Conservation (phyloP, 2,329 filamentous ascomycete species). For the Huntiella decipiens region DNA sequence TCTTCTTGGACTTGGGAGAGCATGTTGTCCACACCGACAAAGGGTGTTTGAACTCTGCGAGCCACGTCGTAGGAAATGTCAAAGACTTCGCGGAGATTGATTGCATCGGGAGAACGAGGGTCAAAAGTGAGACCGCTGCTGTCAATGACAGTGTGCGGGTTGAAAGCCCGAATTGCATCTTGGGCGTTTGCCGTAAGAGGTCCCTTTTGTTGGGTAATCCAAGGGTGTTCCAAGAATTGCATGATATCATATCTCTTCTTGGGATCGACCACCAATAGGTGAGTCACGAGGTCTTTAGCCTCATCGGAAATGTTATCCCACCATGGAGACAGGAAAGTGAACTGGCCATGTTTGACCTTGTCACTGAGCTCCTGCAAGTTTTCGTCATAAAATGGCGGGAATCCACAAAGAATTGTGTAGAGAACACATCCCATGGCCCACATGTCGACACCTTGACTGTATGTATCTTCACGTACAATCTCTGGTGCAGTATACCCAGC, state of each 20-base stretch:
- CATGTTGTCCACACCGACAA: conserved; percentile 64
- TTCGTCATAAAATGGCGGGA: conserved; percentile 97
- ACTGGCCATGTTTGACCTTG: conserved; percentile 91
- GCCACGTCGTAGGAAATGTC: conserved; percentile 98
- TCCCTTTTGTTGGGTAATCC: conserved; percentile 46
- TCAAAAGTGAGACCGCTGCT: conserved; percentile 52
- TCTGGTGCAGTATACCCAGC: conserved; percentile 96
- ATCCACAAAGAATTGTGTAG: conserved; percentile 91
- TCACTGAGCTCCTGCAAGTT: conserved; percentile 93
- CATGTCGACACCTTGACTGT: conserved; percentile 98
- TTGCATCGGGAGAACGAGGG: conserved; percentile 84
- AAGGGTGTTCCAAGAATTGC: conserved; percentile 86
- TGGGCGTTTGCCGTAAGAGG: conserved; percentile 11
- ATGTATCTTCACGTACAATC: conserved; percentile 96
- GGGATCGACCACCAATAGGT: conserved; percentile 84
- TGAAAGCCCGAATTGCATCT: conserved; percentile 29
- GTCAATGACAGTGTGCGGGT: conserved; percentile 33
- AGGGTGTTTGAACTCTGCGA: conserved; percentile 86
- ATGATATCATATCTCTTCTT: conserved; percentile 87
- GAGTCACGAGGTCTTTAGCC: conserved; percentile 82
- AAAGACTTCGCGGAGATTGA: conserved; percentile 93
- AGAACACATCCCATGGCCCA: conserved; percentile 95
- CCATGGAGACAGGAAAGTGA: conserved; percentile 95
- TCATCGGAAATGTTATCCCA: conserved; percentile 97
- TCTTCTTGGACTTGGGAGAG: conserved; percentile 52